Conservation (phyloP, 352 stramenopile species). For the Pythium vanterpoolii region DNA sequence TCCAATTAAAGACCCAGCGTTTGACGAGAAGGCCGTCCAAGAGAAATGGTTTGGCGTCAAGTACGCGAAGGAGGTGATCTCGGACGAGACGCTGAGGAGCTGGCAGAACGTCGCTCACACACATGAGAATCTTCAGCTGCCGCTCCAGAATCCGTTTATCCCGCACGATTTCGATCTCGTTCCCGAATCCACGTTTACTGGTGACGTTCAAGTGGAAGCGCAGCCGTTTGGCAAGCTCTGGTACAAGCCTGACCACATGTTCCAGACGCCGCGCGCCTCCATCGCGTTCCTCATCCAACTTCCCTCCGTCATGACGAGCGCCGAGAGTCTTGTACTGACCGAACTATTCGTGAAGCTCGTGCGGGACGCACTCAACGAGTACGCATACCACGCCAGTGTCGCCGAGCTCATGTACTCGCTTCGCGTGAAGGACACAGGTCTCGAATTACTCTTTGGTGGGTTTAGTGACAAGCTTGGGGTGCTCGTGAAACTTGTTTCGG, state of each 20-base stretch:
- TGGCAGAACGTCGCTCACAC: conserved; percentile 29
- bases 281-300: conserved; percentile 60
- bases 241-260: conserved; percentile 61
- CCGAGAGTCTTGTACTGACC: conserved; percentile 44
- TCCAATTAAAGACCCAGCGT: conserved; percentile 12
- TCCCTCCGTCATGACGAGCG: conserved; percentile 32
- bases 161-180: conserved; percentile 55
- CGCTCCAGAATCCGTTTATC: conserved; percentile 63
- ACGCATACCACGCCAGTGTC: conserved; percentile 52
- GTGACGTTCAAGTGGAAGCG: conserved; percentile 22
- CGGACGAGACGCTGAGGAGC: conserved; percentile 9
- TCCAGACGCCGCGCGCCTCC: conserved; percentile 59
- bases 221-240: conserved; percentile 47
- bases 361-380: conserved; percentile 57
- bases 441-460: conserved; percentile 61
- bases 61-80: conserved; percentile 43
- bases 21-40: conserved; percentile 1
- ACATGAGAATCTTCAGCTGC: conserved; percentile 17
- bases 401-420: conserved; percentile 61
- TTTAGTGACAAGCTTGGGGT: conserved; percentile 66
- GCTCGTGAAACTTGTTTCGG: conserved; percentile 46
- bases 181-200: conserved; percentile 15
- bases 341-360: conserved; percentile 66
- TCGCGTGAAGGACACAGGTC: conserved; percentile 50
- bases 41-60: conserved; percentile 69